Conservation (phyloP, 2,329 filamentous ascomycete genomes). For the Trichoderma guizhouense region DNA sequence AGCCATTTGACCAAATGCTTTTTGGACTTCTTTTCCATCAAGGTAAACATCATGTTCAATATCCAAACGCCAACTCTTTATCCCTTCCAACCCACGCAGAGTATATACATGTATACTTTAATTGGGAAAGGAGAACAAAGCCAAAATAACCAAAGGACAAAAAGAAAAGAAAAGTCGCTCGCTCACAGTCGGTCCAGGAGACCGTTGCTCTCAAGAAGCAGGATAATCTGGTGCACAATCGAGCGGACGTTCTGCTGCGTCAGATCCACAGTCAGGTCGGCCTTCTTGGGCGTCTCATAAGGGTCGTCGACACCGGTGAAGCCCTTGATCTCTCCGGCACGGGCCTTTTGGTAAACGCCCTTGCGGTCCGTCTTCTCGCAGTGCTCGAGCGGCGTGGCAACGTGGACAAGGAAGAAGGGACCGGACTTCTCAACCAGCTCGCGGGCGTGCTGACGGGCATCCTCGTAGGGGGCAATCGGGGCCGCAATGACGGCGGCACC, state of each 20-base stretch:
- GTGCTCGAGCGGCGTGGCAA: constrained; percentile 87
- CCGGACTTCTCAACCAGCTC: constrained; percentile 86
- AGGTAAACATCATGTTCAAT: background rate
- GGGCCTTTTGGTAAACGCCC: constrained; percentile 81
- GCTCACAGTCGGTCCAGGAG: constrained; percentile 69
- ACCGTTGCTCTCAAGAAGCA: constrained; percentile 85
- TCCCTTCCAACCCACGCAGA: background rate
- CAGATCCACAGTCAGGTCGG: constrained; percentile 79
- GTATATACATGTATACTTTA: background rate
- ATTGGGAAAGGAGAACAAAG: background rate
- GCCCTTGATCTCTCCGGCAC: constrained; percentile 88
- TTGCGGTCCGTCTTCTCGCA: constrained; percentile 93
- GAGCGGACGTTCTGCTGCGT: constrained; percentile 86
- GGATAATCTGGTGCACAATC: constrained; percentile 93
- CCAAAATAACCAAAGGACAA: background rate
- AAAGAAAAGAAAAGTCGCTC: background rate
- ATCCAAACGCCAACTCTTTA: constrained; percentile 10
- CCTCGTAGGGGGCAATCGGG: constrained; percentile 90
- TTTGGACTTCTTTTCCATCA: background rate
- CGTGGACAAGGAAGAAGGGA: constrained; percentile 92
- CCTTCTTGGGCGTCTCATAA: constrained; percentile 79
- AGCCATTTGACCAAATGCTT: background rate
- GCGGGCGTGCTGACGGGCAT: constrained; percentile 70
- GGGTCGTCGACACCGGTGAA: constrained; percentile 98
- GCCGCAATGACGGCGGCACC: constrained; percentile 94